Percentiles rank a stretch among this genome's conserved stretches.
Conservation (phyloP, 345 rosid genomes). For the Garcia nutans region DNA sequence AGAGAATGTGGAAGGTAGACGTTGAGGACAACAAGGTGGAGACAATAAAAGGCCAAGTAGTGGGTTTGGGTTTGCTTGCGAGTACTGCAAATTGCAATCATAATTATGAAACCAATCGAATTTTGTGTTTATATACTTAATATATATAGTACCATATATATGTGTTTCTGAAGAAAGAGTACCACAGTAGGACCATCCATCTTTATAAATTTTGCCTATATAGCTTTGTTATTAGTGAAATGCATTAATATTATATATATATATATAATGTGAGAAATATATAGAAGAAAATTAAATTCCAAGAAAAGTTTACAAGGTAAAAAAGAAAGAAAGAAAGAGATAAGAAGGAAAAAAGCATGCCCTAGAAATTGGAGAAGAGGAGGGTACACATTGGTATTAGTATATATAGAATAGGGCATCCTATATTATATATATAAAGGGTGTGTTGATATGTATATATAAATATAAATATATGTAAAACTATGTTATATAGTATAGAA, state of each 20-base stretch:
- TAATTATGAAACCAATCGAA: not conserved
- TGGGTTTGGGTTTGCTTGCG: constrained; percentile 5
- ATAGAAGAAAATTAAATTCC: not conserved
- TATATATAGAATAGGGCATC: not conserved
- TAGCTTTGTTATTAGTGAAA: not conserved
- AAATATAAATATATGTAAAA: constrained; percentile 10
- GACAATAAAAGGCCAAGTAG: constrained; percentile 29
- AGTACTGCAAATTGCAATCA: constrained; percentile 18
- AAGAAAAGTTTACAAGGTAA: not conserved
- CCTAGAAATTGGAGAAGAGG: constrained; percentile 40
- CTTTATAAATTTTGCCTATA: constrained; percentile 31
- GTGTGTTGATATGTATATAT: constrained; percentile 10
- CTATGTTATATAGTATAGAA: constrained; percentile 19
- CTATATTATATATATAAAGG: not conserved
- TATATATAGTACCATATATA: not conserved
- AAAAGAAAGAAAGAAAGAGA: not conserved
- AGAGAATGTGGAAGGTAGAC: constrained; percentile 24
- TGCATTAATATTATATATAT: not conserved
- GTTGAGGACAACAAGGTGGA: constrained; percentile 33
- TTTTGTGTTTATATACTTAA: constrained; percentile 12
- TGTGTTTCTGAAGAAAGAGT: not conserved
- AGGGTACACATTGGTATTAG: constrained; percentile 23
- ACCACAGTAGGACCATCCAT: constrained; percentile 1
- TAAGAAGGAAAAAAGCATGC: constrained; percentile 21
- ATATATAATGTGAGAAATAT: constrained; percentile 1